Percentiles rank a stretch among this genome's conserved stretches.
phyloP scores from a whole-genome alignment of 805 yeast genomes.

The Torulaspora delbrueckii region DNA sequence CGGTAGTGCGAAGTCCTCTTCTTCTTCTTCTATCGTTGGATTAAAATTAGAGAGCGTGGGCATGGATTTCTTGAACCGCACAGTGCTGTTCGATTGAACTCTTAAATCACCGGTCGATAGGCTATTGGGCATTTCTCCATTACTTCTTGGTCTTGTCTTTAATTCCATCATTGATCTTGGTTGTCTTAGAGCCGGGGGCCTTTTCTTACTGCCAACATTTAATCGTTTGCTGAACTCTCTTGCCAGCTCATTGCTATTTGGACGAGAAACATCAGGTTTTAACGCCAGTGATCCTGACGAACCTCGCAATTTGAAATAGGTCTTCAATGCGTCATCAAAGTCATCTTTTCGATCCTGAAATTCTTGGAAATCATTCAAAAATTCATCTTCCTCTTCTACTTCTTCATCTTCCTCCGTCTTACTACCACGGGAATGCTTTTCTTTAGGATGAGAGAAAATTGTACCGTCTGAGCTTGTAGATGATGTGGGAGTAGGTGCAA shows the following conservation, averaged over 20 bases:
- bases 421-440: slow-evolving; percentile 14
- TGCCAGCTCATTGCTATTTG: slow-evolving; percentile 12
- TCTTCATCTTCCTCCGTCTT: slow-evolving; percentile 18
- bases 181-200: slow-evolving; percentile 20
- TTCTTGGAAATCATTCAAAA: slow-evolving; percentile 30
- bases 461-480: slow-evolving; percentile 32
- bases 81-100: slow-evolving; percentile 16
- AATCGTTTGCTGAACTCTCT: slow-evolving; percentile 15
- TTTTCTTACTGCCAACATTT: slow-evolving; percentile 8
- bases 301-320: slow-evolving; percentile 15
- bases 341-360: slow-evolving; percentile 26
- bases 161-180: slow-evolving; percentile 34
- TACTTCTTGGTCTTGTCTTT: slow-evolving; percentile 15
- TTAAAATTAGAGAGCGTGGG: slow-evolving; percentile 20
- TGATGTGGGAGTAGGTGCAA: slow-evolving; percentile 23
- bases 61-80: slow-evolving; percentile 30
- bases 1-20: slow-evolving; percentile 5
- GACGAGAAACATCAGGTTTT: not conserved
- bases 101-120: slow-evolving; percentile 28
- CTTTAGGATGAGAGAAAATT: slow-evolving; percentile 23
- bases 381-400: slow-evolving; percentile 24
- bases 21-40: slow-evolving; percentile 18
- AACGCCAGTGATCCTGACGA: not conserved
- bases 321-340: slow-evolving; percentile 26
- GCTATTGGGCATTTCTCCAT: slow-evolving; percentile 22